Evolutionary conservation across 495 filamentous ascomycete species (phyloP), one percentile per base, ranked within the genome.

Genomic region (Paragyromitra xinjiangensis): DNA sequence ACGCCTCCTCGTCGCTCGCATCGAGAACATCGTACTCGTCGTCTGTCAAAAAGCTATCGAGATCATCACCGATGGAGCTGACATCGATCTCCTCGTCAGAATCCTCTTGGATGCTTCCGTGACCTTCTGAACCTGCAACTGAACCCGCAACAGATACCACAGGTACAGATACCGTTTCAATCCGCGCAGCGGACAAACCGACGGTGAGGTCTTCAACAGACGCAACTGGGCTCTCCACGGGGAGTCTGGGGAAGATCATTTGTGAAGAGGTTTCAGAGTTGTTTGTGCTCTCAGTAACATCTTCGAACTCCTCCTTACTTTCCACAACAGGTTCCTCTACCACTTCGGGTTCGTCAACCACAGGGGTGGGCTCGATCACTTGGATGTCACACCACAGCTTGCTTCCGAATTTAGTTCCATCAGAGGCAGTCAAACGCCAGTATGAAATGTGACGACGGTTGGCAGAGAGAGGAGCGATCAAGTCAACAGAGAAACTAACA

Each of bases 21-120:
- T 97, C 93, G 37, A 98, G 90, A 75, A 98, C 91, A 77, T 99
- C 95, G 80, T 97, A 99, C 85, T 99, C 95, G 80, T 98, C 95
- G 78, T 99, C 95, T 12, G 96, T 98, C 84, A 96, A 84, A 87
- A 96, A 97, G 7, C 90, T 92, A 64, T 85, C 84, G 51, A 81
- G 61, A 45, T 87, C 85, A 53, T 87, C 88, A 7, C 85, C 87
- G 39, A 85, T 81, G 14, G 80, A 81, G 34, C 67, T 75, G 51
- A 81, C 64, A 56, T 86, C 85, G n/a, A 87, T 85, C 9, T 86
- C 86, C 12, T 88, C 88, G 55, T 92, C 92, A 26, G 89, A 79
- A 82, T 90, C 91, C 58, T 88, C 88, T 58, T 84, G 87, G 56
- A 82, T 45, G 42, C 73, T 73, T 39, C 64, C n/a, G 85, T 88